Conservation (phyloP, 2,329 filamentous ascomycete species). For the Fusarium illudens region DNA sequence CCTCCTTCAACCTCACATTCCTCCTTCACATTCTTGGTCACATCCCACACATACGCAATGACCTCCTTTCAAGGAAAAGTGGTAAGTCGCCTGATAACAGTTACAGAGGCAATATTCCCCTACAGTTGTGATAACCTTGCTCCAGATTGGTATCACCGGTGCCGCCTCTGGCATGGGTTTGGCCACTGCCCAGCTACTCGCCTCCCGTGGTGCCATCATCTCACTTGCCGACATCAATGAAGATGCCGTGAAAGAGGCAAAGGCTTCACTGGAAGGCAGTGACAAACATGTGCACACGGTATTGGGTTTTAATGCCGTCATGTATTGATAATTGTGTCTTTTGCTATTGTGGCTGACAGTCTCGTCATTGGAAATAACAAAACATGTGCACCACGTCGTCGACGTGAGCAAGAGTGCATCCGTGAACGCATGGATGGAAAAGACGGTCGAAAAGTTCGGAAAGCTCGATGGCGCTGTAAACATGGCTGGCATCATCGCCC, state of each 20-base stretch:
- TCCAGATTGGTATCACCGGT: slow-evolving; percentile 29
- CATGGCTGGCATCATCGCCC: slow-evolving; percentile 41
- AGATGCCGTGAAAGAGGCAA: slow-evolving; percentile 1
- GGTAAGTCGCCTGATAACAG: neutral
- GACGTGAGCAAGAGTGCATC: slow-evolving; percentile 21
- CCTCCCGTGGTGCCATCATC: slow-evolving; percentile 30
- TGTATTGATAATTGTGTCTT: no score
- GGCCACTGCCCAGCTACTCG: slow-evolving; percentile 33
- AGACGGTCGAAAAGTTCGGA: slow-evolving; percentile 48
- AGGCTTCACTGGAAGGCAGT: neutral
- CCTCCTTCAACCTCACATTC: neutral
- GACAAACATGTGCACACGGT: neutral
- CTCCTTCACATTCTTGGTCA: neutral
- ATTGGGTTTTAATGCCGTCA: no score
- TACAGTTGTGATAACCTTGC: neutral
- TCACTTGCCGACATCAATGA: slow-evolving; percentile 32
- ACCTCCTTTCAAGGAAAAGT: slow-evolving; percentile 3
- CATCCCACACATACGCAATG: neutral
- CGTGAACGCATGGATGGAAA: slow-evolving; percentile 40
- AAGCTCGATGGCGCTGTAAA: slow-evolving; percentile 55
- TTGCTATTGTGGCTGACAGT: no score
- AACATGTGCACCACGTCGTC: slow-evolving; percentile 8
- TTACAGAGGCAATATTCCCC: neutral
- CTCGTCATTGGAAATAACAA: no score
- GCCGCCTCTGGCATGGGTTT: slow-evolving; percentile 35